Evolutionary conservation across 768 basidiomycete genomes (phyloP).

Genomic region (Tulasnella sp.): DNA sequence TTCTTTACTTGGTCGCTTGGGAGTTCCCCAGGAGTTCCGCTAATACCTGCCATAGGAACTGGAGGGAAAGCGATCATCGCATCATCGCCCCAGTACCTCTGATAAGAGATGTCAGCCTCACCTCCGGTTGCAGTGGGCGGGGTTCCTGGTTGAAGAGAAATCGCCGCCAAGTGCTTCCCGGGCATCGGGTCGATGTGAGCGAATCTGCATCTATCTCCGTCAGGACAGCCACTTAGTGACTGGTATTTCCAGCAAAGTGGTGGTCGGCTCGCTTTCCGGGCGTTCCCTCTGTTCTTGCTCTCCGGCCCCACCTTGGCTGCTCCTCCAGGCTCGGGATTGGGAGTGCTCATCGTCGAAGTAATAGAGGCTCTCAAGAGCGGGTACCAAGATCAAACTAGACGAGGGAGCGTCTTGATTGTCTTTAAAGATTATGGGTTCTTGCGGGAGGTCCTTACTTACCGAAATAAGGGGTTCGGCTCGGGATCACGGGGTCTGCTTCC

Average conservation of each 20-base stretch:
- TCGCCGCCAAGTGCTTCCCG: not conserved
- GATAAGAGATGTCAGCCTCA: no score
- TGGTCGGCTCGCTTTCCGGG: not conserved
- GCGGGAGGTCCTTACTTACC: not conserved
- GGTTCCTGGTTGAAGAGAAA: not conserved
- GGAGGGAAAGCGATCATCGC: not conserved
- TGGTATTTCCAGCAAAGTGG: not conserved
- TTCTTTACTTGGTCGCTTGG: not conserved
- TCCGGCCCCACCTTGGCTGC: not conserved
- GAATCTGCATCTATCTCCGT: not conserved
- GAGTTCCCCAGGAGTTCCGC: not conserved
- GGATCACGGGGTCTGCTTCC: not conserved
- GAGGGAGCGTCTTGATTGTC: not conserved
- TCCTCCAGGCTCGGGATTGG: not conserved
- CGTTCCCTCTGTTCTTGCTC: no score
- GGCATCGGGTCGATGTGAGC: not conserved
- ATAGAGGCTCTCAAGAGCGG: not conserved
- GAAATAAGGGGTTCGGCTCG: not conserved
- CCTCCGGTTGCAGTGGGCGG: not conserved
- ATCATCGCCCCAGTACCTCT: no score
- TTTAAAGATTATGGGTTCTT: not conserved
- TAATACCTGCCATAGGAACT: not conserved
- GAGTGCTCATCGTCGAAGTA: not conserved
- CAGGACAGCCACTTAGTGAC: not conserved
- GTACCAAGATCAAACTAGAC: not conserved